phyloP scores from a whole-genome alignment of 2,329 filamentous ascomycete species.

The Trichoderma sp. region DNA sequence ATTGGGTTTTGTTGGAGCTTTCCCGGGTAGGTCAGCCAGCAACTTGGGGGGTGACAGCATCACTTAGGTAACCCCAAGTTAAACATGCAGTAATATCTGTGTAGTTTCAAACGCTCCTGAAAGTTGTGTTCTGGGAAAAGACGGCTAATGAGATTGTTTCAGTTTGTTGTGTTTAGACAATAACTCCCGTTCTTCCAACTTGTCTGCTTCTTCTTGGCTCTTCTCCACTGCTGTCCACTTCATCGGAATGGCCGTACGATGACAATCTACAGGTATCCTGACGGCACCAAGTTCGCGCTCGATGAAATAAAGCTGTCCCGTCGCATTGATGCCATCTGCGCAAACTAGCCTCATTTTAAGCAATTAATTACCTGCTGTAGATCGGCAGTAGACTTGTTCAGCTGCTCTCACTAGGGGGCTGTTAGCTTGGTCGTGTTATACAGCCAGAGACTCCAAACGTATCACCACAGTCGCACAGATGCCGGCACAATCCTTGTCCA shows the following conservation, averaged over 20 bases:
- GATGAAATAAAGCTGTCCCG: not conserved
- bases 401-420: not conserved
- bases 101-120: not conserved
- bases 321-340: not conserved
- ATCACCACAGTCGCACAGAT: constrained; percentile 8
- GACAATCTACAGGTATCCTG: not conserved
- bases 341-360: not conserved
- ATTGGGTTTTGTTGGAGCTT: not conserved
- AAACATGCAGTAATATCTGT: not conserved
- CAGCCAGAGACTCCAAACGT: not conserved
- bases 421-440: not conserved
- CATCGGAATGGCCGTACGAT: not conserved
- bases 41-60: not conserved
- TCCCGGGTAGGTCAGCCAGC: not conserved
- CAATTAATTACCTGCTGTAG: not conserved
- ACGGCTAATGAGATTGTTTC: not conserved
- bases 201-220: not conserved
- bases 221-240: not conserved
- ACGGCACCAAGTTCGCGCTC: not conserved
- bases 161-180: fast-evolving
- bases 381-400: not conserved
- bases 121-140: no score
- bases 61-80: not conserved
- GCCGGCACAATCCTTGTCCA: not conserved
- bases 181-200: not conserved